Percentiles rank a stretch among this genome's conserved stretches.
Evolutionary conservation across 805 yeast species (phyloP).

Genomic region (Pichia insulana): DNA sequence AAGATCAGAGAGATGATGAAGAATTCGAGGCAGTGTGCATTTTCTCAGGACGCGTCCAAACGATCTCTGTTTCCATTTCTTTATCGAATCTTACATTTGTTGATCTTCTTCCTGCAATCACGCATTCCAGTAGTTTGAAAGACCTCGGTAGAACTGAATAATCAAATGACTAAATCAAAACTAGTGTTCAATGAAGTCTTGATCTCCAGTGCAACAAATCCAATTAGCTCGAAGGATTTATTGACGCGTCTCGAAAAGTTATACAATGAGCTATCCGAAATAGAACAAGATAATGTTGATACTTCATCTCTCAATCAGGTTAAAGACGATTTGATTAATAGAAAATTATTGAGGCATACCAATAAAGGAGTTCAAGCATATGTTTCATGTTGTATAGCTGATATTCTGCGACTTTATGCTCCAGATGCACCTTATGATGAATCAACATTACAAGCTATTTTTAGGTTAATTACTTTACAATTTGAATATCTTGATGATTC

Average conservation of each 20-base stretch:
- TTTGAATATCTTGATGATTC: constrained; percentile 41
- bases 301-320: constrained; percentile 35
- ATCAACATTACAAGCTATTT: constrained; percentile 51
- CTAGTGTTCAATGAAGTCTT: constrained; percentile 24
- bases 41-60: no score
- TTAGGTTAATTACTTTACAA: constrained; percentile 57
- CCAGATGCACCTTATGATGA: constrained; percentile 86
- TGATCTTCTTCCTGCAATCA: no score
- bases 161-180: background rate
- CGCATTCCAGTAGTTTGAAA: no score
- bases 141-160: no score
- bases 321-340: constrained; percentile 45
- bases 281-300: constrained; percentile 55
- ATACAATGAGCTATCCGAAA: constrained; percentile 51
- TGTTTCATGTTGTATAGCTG: constrained; percentile 66
- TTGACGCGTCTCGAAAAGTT: constrained; percentile 47
- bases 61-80: no score
- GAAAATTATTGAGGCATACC: constrained; percentile 49
- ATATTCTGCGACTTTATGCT: constrained; percentile 68
- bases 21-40: no score
- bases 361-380: constrained; percentile 64
- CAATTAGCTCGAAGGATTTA: constrained; percentile 56
- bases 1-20: no score
- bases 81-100: no score
- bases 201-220: constrained; percentile 46